Percentiles rank a stretch among this genome's conserved stretches.
These are phyloP conservation scores for Yamadazyma takamatsuzukensis DNA, from an alignment of 805 yeast genomes.

Conservation along the genomic window DNA sequence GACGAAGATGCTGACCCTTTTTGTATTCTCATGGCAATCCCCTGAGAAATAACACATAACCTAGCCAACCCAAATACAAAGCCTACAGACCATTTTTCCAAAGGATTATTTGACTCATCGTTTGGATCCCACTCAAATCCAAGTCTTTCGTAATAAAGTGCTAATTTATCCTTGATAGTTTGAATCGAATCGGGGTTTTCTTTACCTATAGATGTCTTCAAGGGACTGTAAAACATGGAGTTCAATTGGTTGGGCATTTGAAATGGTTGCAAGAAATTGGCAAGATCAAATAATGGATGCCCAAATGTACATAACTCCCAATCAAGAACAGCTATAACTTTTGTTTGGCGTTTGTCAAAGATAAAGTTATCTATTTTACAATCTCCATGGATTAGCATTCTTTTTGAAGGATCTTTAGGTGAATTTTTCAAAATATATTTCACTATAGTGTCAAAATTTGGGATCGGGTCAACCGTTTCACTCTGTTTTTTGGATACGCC, in stretches of 20 bases:
- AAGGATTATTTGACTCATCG: constrained; percentile 41
- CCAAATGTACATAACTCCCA: constrained; percentile 69
- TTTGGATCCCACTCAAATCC: constrained; percentile 26
- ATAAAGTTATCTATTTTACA: constrained; percentile 63
- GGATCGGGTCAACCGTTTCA: constrained; percentile 44
- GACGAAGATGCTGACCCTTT: constrained; percentile 54
- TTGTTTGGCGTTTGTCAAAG: constrained; percentile 49
- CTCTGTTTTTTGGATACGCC: constrained; percentile 38
- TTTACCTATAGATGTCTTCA: constrained; percentile 27
- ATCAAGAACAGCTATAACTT: constrained; percentile 54
- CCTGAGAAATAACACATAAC: constrained; percentile 56
- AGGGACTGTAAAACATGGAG: constrained; percentile 21
- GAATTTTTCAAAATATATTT: constrained; percentile 39
- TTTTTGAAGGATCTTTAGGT: constrained; percentile 45
- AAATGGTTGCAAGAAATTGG: constrained; percentile 56
- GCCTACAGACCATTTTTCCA: constrained; percentile 48
- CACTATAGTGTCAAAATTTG: constrained; percentile 40
- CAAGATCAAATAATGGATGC: constrained; percentile 59
- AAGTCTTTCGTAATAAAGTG: constrained; percentile 22
- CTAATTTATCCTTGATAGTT: constrained; percentile 10
- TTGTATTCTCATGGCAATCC: constrained; percentile 53
- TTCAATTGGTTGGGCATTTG: constrained; percentile 40
- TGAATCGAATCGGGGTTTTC: constrained; percentile 22
- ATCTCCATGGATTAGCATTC: constrained; percentile 59
- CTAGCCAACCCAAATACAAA: constrained; percentile 54